A percentile compares a stretch with the other conserved stretches of the same genome.
Evolutionary conservation across 257 asterid species (phyloP).

Genomic region (Przewalskia tangutica): DNA sequence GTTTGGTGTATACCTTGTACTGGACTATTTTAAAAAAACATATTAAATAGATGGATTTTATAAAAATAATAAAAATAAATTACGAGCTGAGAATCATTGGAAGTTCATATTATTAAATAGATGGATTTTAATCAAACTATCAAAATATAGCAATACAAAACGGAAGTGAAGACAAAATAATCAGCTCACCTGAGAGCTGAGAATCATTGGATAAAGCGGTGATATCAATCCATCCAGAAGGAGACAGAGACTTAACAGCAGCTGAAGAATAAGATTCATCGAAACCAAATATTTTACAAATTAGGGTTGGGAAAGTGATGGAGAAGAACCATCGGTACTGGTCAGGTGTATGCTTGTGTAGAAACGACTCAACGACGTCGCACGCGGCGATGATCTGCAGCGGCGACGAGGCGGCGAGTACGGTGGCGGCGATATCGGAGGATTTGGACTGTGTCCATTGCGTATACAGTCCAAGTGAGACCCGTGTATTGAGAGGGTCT

Average conservation of each 20-base stretch:
- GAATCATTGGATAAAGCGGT: conserved; percentile 43
- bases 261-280: conserved; percentile 42
- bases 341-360: conserved; percentile 64
- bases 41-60: too few species aligned
- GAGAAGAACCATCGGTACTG: conserved; percentile 90
- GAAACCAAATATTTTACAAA: conserved; percentile 77
- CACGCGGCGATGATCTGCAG: conserved; percentile 64
- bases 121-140: too few species aligned
- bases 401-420: conserved; percentile 49
- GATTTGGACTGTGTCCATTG: conserved; percentile 56
- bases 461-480: too few species aligned
- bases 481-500: too few species aligned
- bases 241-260: conserved; percentile 20
- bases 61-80: too few species aligned
- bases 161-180: not conserved
- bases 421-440: conserved; percentile 50
- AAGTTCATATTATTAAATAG: too few species aligned
- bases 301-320: conserved; percentile 82
- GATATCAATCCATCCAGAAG: conserved; percentile 64
- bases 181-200: conserved; percentile 54
- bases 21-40: too few species aligned
- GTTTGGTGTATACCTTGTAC: too few species aligned
- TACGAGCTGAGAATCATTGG: too few species aligned
- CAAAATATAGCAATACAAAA: too few species aligned
- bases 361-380: conserved; percentile 54